Evolutionary conservation across 2,329 filamentous ascomycete genomes (phyloP).

Genomic region (Phoma sp.): DNA sequence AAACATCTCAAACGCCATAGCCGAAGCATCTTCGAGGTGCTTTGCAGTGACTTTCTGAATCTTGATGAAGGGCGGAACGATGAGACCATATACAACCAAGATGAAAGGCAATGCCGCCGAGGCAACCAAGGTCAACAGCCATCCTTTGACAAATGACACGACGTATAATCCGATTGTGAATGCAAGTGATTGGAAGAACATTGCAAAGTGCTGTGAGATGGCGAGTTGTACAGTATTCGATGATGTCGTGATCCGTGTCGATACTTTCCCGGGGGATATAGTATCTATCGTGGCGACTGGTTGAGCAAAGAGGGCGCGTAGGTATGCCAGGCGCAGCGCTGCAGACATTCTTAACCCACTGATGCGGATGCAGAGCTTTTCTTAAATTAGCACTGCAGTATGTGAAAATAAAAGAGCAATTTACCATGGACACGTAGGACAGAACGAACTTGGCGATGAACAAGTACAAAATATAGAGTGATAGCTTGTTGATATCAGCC

Average conservation of each 20-base stretch:
- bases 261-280: constrained; percentile 58
- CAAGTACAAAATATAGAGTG: constrained; percentile 42
- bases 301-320: constrained; percentile 57
- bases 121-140: constrained; percentile 59
- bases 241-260: constrained; percentile 59
- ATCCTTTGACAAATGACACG: constrained; percentile 60
- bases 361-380: constrained; percentile 56
- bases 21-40: constrained; percentile 43
- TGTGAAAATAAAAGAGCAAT: neutral
- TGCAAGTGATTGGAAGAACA: constrained; percentile 50
- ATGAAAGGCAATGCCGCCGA: constrained; percentile 54
- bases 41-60: constrained; percentile 43
- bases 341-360: constrained; percentile 60
- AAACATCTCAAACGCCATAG: constrained; percentile 49
- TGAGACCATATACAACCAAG: constrained; percentile 37
- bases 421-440: constrained; percentile 44
- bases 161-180: constrained; percentile 47
- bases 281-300: constrained; percentile 57
- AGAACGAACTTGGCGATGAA: constrained; percentile 47
- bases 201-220: constrained; percentile 61
- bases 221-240: constrained; percentile 62
- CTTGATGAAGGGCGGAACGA: constrained; percentile 42
- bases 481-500: constrained; percentile 51
- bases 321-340: constrained; percentile 57
- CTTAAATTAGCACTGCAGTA: neutral